Conservation (phyloP, 1,284 basidiomycete genomes). For the Ustilago xerochloae region DNA sequence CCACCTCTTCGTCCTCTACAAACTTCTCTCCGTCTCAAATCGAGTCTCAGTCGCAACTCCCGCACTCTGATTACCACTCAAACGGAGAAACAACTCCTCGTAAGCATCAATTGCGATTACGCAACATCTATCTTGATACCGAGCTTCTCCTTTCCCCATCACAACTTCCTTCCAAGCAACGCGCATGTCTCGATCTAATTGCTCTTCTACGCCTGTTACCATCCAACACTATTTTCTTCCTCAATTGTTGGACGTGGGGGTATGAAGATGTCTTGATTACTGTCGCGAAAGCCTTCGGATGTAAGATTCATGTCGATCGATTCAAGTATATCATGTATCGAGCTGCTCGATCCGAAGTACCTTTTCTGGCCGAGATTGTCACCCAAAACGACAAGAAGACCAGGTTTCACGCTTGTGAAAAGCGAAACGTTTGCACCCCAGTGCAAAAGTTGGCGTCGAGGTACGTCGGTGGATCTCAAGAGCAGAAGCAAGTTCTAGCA, state of each 20-base stretch:
- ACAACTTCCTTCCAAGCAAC: conserved; percentile 38
- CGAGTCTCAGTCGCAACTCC: conserved; percentile 1
- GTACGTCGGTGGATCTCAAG: not conserved
- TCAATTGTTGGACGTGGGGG: conserved; percentile 94
- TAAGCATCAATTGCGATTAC: conserved; percentile 70
- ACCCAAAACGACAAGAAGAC: conserved; percentile 75
- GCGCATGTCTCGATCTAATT: conserved; percentile 74
- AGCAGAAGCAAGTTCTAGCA: conserved; percentile 19
- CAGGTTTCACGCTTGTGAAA: conserved; percentile 91
- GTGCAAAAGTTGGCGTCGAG: conserved; percentile 26
- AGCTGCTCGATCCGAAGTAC: conserved; percentile 73
- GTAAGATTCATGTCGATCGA: conserved; percentile 85
- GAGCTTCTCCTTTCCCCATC: conserved; percentile 70
- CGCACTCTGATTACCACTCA: not conserved
- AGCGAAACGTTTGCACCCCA: conserved; percentile 76
- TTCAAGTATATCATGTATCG: conserved; percentile 81
- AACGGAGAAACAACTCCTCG: not conserved
- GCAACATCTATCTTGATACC: conserved; percentile 89
- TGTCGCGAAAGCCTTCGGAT: conserved; percentile 49
- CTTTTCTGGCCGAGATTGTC: conserved; percentile 75
- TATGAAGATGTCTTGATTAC: conserved; percentile 62
- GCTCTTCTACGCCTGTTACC: conserved; percentile 73
- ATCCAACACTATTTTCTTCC: conserved; percentile 78
- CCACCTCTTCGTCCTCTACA: conserved; percentile 2
- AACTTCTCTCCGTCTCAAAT: conserved; percentile 9